Evolutionary conservation across 73 alveolate species (phyloP), one percentile per base, ranked within the genome.

Genomic region (Symbiodinium pilosum): DNA sequence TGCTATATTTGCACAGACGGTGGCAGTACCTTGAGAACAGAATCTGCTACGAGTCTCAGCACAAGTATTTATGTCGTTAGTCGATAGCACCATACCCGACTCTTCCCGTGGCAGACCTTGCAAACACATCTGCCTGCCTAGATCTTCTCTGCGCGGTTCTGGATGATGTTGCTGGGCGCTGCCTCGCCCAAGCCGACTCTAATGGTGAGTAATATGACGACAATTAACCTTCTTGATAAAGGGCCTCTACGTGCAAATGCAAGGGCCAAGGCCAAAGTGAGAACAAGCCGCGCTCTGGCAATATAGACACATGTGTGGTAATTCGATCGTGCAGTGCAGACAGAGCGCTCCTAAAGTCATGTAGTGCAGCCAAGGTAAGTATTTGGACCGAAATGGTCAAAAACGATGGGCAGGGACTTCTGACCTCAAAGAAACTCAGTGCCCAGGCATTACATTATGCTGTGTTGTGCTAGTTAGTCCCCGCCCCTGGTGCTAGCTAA

Each of bases 1-100:
- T 84, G 16, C 71, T 84, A 20, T 28, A 28, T 32, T 6, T 84
- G 77, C 93, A 84, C 28, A 26, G 30, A 44, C 73, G 93, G 21
- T 84, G 93, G 93, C 93, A 84, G 34, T 84, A 24, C 75, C 44
- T 84, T 16, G 28, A n/a, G 47, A 84, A 84, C 43, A 40, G 93
- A 4, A 41, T 84, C 26, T 84, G 75, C 6, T 84, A 51, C 32
- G 77, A 43, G 28, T 39, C 93, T 84, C 11, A 43, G 92, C 28
- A 32, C 12, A n/a, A n/a, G n/a, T n/a, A n/a, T n/a, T n/a, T n/a
- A n/a, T n/a, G n/a, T n/a, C n/a, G n/a, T n/a, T n/a, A n/a, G n/a
- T n/a, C 56, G 34, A 36, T 20, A 77, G 16, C 1, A 12, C 1
- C 18, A 9, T 34, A 2, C 26, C 56, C 56, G 18, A 14, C 51